These are phyloP conservation scores for Lepidium campestre DNA, from an alignment of 441 rosid species.

Conservation along the genomic window DNA sequence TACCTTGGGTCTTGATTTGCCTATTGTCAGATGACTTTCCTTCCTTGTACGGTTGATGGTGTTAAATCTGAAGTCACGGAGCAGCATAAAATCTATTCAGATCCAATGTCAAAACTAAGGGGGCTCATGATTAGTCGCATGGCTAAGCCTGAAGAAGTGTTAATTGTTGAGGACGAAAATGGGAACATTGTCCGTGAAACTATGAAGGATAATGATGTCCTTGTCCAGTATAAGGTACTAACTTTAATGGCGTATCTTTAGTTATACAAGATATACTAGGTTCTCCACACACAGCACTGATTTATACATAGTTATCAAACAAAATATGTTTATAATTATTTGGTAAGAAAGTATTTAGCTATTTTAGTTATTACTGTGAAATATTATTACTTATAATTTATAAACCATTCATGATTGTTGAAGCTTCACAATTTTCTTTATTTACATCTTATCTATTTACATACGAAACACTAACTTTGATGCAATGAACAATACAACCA, in stretches of 20 bases:
- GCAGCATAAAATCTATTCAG: slow-evolving; percentile 82
- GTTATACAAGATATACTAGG: not conserved
- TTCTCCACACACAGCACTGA: not conserved
- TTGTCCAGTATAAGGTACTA: slow-evolving; percentile 92
- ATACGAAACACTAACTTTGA: not conserved
- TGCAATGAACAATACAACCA: not conserved
- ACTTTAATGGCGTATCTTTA: not conserved
- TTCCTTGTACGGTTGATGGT: slow-evolving; percentile 82
- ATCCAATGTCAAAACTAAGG: slow-evolving; percentile 88
- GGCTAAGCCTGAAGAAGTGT: slow-evolving; percentile 99
- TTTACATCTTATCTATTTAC: not conserved
- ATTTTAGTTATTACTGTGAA: not conserved
- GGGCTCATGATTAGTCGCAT: slow-evolving; percentile 96
- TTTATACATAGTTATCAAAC: not conserved
- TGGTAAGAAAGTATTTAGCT: not conserved
- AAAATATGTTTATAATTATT: not conserved
- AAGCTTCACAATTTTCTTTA: not conserved
- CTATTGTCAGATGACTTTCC: slow-evolving; percentile 56
- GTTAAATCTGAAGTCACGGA: slow-evolving; percentile 70
- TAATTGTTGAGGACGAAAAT: slow-evolving; percentile 99
- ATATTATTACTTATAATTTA: not conserved
- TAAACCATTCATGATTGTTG: not conserved
- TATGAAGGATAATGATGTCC: slow-evolving; percentile 99
- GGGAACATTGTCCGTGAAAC: slow-evolving; percentile 99
- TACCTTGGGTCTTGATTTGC: slow-evolving; percentile 17